phyloP scores from a whole-genome alignment of 179 eudicot genomes.

The Silene vulgaris region DNA sequence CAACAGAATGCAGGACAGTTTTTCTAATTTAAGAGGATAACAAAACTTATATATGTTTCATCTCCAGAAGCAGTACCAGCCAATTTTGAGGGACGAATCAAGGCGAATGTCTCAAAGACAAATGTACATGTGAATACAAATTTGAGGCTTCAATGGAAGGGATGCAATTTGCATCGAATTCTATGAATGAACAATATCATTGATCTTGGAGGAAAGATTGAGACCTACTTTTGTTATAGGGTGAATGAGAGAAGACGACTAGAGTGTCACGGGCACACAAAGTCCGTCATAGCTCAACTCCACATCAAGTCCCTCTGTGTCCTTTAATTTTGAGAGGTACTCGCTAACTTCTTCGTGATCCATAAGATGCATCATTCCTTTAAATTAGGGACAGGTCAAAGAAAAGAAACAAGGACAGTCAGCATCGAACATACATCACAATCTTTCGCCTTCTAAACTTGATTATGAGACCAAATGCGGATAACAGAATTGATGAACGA shows the following conservation, averaged over 20 bases:
- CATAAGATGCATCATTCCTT: conserved; percentile 99
- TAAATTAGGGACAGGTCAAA: not conserved
- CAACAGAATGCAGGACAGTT: too few species aligned
- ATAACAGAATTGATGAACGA: too few species aligned
- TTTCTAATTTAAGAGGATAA: too few species aligned
- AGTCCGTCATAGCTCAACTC: conserved; percentile 93
- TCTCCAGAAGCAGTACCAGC: not conserved
- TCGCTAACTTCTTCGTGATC: conserved; percentile 82
- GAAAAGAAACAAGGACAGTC: not conserved
- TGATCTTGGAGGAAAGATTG: conserved; percentile 12
- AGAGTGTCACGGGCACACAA: conserved; percentile 63
- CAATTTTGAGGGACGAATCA: too few species aligned
- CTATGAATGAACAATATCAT: conserved; percentile 10
- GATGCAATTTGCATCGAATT: not conserved
- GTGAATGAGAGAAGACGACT: conserved; percentile 24
- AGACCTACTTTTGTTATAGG: not conserved
- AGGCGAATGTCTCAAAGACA: not conserved
- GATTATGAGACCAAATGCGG: too few species aligned
- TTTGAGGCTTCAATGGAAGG: not conserved
- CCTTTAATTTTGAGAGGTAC: conserved; percentile 55
- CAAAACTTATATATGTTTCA: not conserved
- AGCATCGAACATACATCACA: not conserved
- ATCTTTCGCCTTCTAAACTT: not conserved
- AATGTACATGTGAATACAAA: not conserved
- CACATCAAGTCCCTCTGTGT: conserved; percentile 70